Conservation (phyloP, 139 green algal genomes). For the Nannochloris sp. region DNA sequence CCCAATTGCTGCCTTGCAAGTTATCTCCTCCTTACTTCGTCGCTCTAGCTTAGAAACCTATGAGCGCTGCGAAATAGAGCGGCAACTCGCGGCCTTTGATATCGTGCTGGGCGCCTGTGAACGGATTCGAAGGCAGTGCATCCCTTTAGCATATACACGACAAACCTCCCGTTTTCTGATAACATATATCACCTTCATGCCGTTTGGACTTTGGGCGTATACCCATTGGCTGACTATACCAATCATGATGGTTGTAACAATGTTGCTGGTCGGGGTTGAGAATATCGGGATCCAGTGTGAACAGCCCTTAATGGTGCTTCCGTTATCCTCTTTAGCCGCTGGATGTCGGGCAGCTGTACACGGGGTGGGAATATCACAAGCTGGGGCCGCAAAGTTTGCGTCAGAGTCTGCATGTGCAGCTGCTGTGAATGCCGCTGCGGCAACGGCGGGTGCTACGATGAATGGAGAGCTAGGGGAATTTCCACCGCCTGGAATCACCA, state of each 20-base stretch:
- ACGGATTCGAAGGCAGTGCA: conserved; percentile 11
- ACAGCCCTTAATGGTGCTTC: conserved; percentile 18
- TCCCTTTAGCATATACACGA: conserved; percentile 19
- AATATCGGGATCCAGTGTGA: conserved; percentile 25
- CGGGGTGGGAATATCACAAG: no score
- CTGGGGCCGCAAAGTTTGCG: no score
- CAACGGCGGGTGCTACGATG: no score
- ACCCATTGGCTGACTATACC: conserved; percentile 5
- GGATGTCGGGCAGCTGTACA: no score
- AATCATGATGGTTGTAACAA: not conserved
- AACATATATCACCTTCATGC: conserved; percentile 59
- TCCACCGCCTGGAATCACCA: no score
- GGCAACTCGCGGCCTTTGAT: conserved; percentile 4
- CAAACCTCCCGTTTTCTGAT: conserved; percentile 69
- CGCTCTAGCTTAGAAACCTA: conserved; percentile 38
- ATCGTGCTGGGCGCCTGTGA: conserved; percentile 9
- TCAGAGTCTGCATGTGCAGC: no score
- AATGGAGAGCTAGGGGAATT: no score
- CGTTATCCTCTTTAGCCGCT: conserved; percentile 55
- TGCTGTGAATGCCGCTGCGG: no score
- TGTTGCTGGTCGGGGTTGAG: conserved; percentile 25
- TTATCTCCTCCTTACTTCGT: conserved; percentile 35
- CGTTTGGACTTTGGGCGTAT: conserved; percentile 32
- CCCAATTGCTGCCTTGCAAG: conserved; percentile 7
- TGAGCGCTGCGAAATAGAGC: conserved; percentile 6